These are phyloP conservation scores for Zalaria sp. DNA, from an alignment of 2,329 filamentous ascomycete genomes.

Conservation along the genomic window DNA sequence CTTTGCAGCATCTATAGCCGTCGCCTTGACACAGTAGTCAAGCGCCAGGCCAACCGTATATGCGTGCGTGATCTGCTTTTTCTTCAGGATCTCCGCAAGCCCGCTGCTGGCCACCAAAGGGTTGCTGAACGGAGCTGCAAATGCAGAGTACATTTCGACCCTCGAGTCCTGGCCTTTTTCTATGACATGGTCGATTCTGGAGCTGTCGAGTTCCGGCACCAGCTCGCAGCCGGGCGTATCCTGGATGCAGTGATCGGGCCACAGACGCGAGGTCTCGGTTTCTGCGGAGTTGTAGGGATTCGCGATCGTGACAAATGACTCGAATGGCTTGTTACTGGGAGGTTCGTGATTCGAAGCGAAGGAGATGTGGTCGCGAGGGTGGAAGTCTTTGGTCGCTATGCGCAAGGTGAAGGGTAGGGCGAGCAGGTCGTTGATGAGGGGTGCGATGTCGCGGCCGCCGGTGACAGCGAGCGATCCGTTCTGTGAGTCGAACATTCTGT, in stretches of 20 bases:
- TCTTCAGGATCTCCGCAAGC: constrained; percentile 44
- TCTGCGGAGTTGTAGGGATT: constrained; percentile 55
- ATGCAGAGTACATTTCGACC: constrained; percentile 91
- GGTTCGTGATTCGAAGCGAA: constrained; percentile 66
- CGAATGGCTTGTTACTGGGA: constrained; percentile 52
- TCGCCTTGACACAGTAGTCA: constrained; percentile 78
- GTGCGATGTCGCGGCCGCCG: constrained; percentile 54
- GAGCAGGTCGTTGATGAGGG: constrained; percentile 62
- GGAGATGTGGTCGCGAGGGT: constrained; percentile 70
- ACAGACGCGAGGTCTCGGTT: constrained; percentile 52
- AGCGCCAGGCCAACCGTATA: constrained; percentile 76
- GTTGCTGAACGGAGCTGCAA: constrained; percentile 62
- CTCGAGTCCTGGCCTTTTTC: constrained; percentile 62
- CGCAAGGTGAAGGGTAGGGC: constrained; percentile 55
- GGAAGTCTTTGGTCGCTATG: constrained; percentile 85
- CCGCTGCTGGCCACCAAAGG: constrained; percentile 47
- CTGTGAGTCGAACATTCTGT: constrained; percentile 28
- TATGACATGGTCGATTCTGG: constrained; percentile 49
- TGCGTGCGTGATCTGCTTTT: constrained; percentile 55
- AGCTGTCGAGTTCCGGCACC: constrained; percentile 52
- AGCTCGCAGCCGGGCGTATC: constrained; percentile 57
- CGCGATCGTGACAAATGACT: constrained; percentile 46
- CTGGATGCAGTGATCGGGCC: constrained; percentile 84
- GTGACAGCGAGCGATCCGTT: constrained; percentile 74
- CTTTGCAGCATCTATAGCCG: constrained; percentile 61